Percentiles rank a stretch among this genome's conserved stretches.
phyloP scores from a whole-genome alignment of 2,329 filamentous ascomycete species.

The Xylaria hypoxylon region DNA sequence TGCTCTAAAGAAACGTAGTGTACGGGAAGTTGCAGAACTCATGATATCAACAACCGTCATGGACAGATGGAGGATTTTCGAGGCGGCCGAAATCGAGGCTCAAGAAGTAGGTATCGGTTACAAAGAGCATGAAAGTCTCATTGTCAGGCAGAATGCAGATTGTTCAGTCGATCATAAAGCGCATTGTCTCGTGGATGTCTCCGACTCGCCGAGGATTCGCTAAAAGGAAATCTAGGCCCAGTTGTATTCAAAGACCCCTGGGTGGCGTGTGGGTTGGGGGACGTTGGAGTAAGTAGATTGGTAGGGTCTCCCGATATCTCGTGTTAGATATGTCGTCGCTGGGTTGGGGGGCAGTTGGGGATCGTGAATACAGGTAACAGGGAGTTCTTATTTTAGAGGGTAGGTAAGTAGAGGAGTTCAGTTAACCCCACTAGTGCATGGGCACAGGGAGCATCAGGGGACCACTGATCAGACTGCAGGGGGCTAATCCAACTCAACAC shows the following conservation, averaged over 20 bases:
- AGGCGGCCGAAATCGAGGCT: conserved; percentile 23
- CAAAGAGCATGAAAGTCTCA: conserved; percentile 39
- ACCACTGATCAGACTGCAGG: conserved; percentile 20
- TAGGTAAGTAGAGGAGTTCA: too few relatives aligned
- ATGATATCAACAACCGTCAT: conserved; percentile 31
- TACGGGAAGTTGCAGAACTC: conserved; percentile 25
- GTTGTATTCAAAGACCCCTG: conserved; percentile 10
- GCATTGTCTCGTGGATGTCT: conserved; percentile 39
- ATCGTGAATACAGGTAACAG: neutral
- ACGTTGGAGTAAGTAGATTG: neutral
- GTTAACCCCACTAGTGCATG: neutral
- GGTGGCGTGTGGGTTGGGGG: neutral
- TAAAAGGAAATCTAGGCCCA: conserved; percentile 26
- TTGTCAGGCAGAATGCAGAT: conserved; percentile 43
- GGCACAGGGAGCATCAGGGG: neutral
- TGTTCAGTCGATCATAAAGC: conserved; percentile 43
- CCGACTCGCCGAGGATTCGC: conserved; percentile 23
- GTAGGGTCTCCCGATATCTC: neutral
- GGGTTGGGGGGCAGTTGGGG: neutral
- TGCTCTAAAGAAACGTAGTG: conserved; percentile 15
- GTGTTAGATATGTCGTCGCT: conserved; percentile 23
- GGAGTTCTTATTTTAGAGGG: neutral
- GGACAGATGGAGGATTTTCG: conserved; percentile 16
- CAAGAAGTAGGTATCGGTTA: conserved; percentile 41
- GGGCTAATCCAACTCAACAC: conserved; percentile 12